Evolutionary conservation across 169 alveolate genomes (phyloP), one percentile per base, ranked within the genome.

Genomic region (Cryptosporidium viatorum): DNA sequence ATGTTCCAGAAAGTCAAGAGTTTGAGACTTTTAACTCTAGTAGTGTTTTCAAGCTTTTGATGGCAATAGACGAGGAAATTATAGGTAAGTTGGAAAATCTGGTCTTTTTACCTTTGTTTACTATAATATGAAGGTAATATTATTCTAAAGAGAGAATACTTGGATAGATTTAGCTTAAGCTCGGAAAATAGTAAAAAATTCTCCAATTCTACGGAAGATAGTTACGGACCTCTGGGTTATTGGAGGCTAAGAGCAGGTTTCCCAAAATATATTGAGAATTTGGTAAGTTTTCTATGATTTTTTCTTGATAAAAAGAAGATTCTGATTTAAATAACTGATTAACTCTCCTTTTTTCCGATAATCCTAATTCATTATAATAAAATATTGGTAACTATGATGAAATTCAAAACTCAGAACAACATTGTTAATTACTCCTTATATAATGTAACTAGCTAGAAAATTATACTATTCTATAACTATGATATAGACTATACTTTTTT

Each of bases 241-340:
- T 80, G 89, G 89, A 59, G 89, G n/a, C 68, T 80, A 12, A 80
- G 41, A 48, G 89, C 80, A 31, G 89, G 89, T 14, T 23, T 67
- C 21, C 89, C 89, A 3, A 62, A 45, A 12, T 80, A 80, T 21
- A 52, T 73, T n/a, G 86, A 73, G 29, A 73, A 55, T 73, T 52
- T 73, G 62, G 86, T 73, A 73, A 59, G 86, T 73, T 73, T 29
- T 35, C 29, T 55, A 8, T 55, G 9, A 2, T 2, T 16, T 16
- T 3, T 26, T 55, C 33, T 52, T 18, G 6, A 23, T 3, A 6
- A 23, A 12, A 1, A 55, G 6, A 3, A 55, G 37, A 3, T 23
- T 55, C 35, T 26, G 9, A 55, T 26, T 55, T 52, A 18, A 52
- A 10, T 52, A n/a, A 52, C 48, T 41, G 39, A 33, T 33, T 33